Conservation (phyloP, 2,329 filamentous ascomycete genomes). For the Colletotrichum navitas region DNA sequence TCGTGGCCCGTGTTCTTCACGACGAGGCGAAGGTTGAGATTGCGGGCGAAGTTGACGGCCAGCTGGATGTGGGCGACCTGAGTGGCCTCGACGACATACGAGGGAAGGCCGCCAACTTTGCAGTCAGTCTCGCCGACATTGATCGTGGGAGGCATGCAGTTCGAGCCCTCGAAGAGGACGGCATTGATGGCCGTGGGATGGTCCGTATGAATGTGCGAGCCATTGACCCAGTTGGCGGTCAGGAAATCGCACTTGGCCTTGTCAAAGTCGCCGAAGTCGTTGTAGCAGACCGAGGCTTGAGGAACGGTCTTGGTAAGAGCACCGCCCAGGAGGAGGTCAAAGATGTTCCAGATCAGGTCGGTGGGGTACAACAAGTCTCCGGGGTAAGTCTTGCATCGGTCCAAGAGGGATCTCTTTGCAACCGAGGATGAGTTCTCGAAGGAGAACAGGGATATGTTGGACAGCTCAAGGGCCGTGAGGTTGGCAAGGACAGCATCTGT, state of each 20-base stretch:
- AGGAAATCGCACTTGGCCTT: conserved; percentile 49
- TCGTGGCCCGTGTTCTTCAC: conserved; percentile 60
- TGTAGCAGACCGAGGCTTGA: conserved; percentile 51
- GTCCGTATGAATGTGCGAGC: conserved; percentile 46
- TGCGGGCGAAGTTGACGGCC: conserved; percentile 57
- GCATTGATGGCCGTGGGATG: conserved; percentile 48
- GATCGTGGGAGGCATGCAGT: conserved; percentile 45
- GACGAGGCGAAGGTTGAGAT: conserved; percentile 57
- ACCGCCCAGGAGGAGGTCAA: conserved; percentile 52
- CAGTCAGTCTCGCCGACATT: conserved; percentile 38
- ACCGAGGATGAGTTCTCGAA: conserved; percentile 47
- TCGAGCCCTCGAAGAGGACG: conserved; percentile 47
- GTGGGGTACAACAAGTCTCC: conserved; percentile 50
- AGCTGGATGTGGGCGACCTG: conserved; percentile 51
- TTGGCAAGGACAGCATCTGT: conserved; percentile 52
- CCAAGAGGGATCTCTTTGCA: conserved; percentile 44
- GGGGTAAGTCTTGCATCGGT: conserved; percentile 52
- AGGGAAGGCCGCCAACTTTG: conserved; percentile 37
- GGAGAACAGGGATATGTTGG: conserved; percentile 50
- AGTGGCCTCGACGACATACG: conserved; percentile 53
- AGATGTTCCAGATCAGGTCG: conserved; percentile 48
- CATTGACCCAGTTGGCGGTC: conserved; percentile 48
- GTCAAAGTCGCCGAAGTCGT: conserved; percentile 50
- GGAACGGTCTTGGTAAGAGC: conserved; percentile 50
- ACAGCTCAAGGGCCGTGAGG: conserved; percentile 48